Base-by-base conservation (phyloP, 805 yeast species). In the Nakazawaea ishiwadae region DNA sequence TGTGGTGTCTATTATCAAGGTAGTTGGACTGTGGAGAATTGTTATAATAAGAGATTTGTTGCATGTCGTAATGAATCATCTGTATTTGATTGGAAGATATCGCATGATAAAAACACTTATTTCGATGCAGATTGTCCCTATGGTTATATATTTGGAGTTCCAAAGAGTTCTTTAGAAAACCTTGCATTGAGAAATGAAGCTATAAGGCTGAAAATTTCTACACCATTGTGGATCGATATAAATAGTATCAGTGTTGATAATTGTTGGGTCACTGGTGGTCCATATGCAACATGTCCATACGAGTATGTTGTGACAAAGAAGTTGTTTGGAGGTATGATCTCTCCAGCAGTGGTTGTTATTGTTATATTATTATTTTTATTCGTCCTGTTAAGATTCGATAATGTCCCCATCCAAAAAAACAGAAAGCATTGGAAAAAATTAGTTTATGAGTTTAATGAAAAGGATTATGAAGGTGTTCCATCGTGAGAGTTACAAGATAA, bases 211-310 rank as follows among this genome's bases (percentile, higher is more conserved):
- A 56, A 60, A 12, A 46, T 52, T 2, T 49, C 46, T 12, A 59
- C 50, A 11, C 74, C 75, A 0, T 64, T 78, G 0, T 90, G 97
- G 97, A 75, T 88, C 3, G 88, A 87, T 60, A 51, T 88, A 48
- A 90, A 91, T 55, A 86, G 90, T 14, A 69, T 91, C 17, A 74
- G 86, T 1, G 78, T 80, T 16, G 62, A 71, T 3, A 74, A 78
- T 41, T 90, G 98, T 54, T 91, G 93, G 90, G 89, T 89, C 4
- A 59, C 75, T 10, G 96, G 96, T 1, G 96, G 96, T 0, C 77
- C 87, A 0, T 69, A 75, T 46, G 81, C 91, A 0, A 55, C 63
- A 24, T 90, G 98, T 56, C 96, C 97, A 0, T 89, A 89, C 55
- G 76, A 74, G 43, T 66, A 65, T 35, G 70, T 72, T 1, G 68